Base-by-base conservation (phyloP, 1,284 basidiomycete species). In the Pascua guehoae region DNA sequence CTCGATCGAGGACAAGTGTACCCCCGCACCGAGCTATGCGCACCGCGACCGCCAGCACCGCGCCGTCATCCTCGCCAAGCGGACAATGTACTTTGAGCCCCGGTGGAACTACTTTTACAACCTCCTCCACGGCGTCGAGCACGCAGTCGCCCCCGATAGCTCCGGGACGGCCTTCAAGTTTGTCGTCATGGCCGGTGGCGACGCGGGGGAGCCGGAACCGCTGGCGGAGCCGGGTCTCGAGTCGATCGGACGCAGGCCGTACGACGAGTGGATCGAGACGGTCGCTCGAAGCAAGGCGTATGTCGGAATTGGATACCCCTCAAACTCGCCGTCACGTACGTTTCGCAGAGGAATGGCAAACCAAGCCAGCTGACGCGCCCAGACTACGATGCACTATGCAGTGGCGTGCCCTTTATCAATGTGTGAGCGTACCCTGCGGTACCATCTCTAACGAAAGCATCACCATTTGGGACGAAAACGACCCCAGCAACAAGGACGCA, bases 361-460 rank as follows among this genome's bases (percentile, higher is more conserved):
- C 24, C 24, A 47, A 5, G 8, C n/a, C 17, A 42, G 12, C 18
- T 37, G 42, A 42, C 12, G 7, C 3, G 1, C 45, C 48, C 10
- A 67, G 65, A 77, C 0, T 79, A 75, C 57, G 78, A 79, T 45
- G 77, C 76, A 4, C 63, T 80, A 8, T 79, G 78, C 38, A 55
- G 76, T 24, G 78, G 78, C 9, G 71, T 79, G 5, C 78, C 78
- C 10, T 80, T 79, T 64, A 74, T 80, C 62, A 80, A 80, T 58
- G 78, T 78, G 24, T 32, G 24, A 32, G 24, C 3, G 24, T 32
- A 32, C 24, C 24, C 4, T 32, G 24, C 24, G 24, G 7, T 32
- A 4, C 24, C 24, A 32, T 32, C 24, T 32, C 24, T 32, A 32
- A 32, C 24, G 24, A 32, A 32, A 72, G 73, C 1, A 69, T 79